Base-by-base conservation (phyloP, 306 rosid genomes). In the Mucuna pruriens region DNA sequence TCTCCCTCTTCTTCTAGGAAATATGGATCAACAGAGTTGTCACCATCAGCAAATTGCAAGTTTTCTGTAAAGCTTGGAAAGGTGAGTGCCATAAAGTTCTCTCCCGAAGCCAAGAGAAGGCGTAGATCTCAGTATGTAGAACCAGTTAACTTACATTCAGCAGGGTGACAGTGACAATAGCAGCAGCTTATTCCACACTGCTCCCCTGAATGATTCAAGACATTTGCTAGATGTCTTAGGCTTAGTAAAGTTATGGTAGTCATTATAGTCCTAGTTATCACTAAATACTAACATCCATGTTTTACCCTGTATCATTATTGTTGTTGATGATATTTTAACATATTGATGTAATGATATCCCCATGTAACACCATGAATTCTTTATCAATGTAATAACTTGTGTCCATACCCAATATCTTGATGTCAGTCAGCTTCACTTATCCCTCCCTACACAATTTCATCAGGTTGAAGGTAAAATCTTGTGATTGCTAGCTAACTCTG, bases 61-160 rank as follows among this genome's bases (percentile, higher is more conserved):
- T 73, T 87, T 19, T 81, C 94, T 23, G 79, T 67, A 17, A 92
- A 90, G 85, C 83, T 86, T 8, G 90, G 90, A 42, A 91, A 89
- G 79, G 80, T 57, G 23, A 86, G 90, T 34, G 84, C 76, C 52
- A 29, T 72, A n/a, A 80, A 89, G 34, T 83, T 87, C 85, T 85
- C 92, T 81, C 99, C 99, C 2, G 90, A 88, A 74, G 63, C 92
- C 58, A 93, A 93, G 85, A 86, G 92, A 89, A 80, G 96, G 86
- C 89, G 90, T 67, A 85, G 91, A 63, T 88, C 94, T 46, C 86
- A 84, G 25, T 82, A 77, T 44, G 85, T 82, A 0, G 89, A 88
- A 66, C 90, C 97, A 4, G 87, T 87, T 73, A 86, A 90, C 76
- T 77, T 85, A 48, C 90, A 75, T 88, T 91, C 88, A 48, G 77